Base-by-base conservation (phyloP, 2,329 filamentous ascomycete species). In the Trichoderma afroharzianum region DNA sequence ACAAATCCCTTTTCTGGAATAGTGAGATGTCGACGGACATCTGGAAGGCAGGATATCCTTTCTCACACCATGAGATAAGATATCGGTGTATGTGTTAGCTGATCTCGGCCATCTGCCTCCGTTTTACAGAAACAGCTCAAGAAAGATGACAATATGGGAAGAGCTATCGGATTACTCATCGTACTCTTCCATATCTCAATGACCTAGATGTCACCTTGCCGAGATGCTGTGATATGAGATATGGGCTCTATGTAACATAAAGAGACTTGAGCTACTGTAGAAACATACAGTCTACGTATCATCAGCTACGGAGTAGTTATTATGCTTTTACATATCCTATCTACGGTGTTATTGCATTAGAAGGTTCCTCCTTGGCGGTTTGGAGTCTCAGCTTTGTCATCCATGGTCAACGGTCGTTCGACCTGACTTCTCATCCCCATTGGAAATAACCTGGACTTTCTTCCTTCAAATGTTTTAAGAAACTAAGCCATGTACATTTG, bases 221-320 rank as follows among this genome's bases (percentile, higher is more conserved):
- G 39, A 43, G 7, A 43, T 43, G 33, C 6, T 1, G 39, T 43
- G 39, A n/a, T 43, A 43, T 43, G 39, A 43, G 15, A 43, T 2
- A 43, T 0, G 4, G 39, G 43, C 4, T 50, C 3, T 50, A 21
- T 21, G n/a, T 0, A 50, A 0, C 8, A 21, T 50, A 1, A 21
- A 50, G 8, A 1, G 6, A 21, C 12, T 0, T 1, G 43, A 12
- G 1, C 43, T 50, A 50, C 12, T 12, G 21, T 8, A 50, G 9
- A 21, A 50, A 9, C 4, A 50, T 21, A 21, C 43, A 12, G 43
- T 21, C n/a, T 21, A 4, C 4, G 9, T n/a, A 21, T 21, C n/a
- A 21, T 50, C 4, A 50, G 4, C 4, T 1, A 21, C 1, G 5
- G n/a, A 12, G 18, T 12, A 3, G 9, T 21, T 12, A 12, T 3